Base-by-base conservation (phyloP, 2,329 filamentous ascomycete genomes). In the Colletotrichum gloeosporioides region DNA sequence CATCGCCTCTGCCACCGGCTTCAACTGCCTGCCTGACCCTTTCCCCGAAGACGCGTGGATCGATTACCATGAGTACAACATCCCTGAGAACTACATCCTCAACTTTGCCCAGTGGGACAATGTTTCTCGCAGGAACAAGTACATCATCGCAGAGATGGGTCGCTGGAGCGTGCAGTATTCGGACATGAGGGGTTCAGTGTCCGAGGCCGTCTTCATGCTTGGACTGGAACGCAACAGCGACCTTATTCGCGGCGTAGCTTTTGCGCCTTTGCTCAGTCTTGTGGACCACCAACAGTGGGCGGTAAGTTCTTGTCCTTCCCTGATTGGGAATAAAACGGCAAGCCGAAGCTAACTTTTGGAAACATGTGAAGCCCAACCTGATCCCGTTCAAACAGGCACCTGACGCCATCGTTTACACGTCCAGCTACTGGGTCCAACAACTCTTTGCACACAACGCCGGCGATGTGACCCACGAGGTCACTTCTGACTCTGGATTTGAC, bases 241-340 rank as follows among this genome's bases (percentile, higher is more conserved):
- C 9, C 44, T 49, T n/a, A 49, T 49, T 1, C 18, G 44, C 0
- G 44, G 44, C 2, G 44, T 22, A 49, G 44, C 44, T 1, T 49
- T 49, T 22, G 44, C 44, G 44, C 44, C 44, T 22, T 49, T 49
- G 44, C 18, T 49, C 10, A 22, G 44, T 49, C 44, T 22, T 13
- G 44, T 49, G 6, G 6, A 49, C 4, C 44, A 49, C 10, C 44
- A 49, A 8, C n/a, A 49, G 22, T 49, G 44, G 44, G 44, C 44
- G 44, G 44, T 49, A 49, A 49, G 44, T 3, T 49, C 6, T 4
- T 3, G 6, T 4, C 1, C 10, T 49, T 10, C 1, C 6, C 22
- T 49, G 1, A 8, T 49, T 49, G 3, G n/a, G 0, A 3, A 6
- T 13, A 2, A 49, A 4, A 49, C 0, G 10, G 1, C 4, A 2